Evolutionary conservation across 1,139 yeast genomes (phyloP), one percentile per base, ranked within the genome.

Genomic region (Yamadazyma sp.): DNA sequence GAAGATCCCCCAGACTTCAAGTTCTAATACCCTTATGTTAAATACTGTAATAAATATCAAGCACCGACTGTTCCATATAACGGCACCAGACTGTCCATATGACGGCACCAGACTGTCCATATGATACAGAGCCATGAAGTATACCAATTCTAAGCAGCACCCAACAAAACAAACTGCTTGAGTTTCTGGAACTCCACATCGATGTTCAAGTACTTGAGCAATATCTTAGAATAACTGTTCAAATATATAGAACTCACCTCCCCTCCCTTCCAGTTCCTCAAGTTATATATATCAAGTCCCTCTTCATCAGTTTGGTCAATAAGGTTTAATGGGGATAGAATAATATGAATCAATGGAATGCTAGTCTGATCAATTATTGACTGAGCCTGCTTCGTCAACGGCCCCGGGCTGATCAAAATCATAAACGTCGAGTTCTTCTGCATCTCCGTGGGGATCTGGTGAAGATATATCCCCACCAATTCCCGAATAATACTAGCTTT

Each of bases 311-410:
- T 18, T 43, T 26, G 23, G 4, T 24, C 34, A 2, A 11, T 13
- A 6, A 34, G 32, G 3, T 29, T 51, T 45, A 53, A 53, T 15
- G 68, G 65, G 1, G 66, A 55, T 23, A 79, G 57, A 37, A 73
- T 70, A 6, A 73, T 59, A 51, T 72, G 82, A 2, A 80, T 61
- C 40, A 84, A 54, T 2, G 92, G 89, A 33, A 80, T 61, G 12
- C 61, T 57, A n/a, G 77, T 54, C 11, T 64, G 62, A 43, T 82
- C 78, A 46, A 84, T 67, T 38, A 80, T 79, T 6, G 64, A 61
- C 27, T 74, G 60, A 0, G 84, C 89, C 42, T 80, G 84, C 27
- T 67, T 56, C 0, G 94, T 82, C 34, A 83, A 64, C 1, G 74
- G 67, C 12, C 73, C 70, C 1, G 92, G 87, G 0, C 87, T 74